phyloP scores from a whole-genome alignment of 2,329 filamentous ascomycete genomes.

The Parastagonospora avenae region DNA sequence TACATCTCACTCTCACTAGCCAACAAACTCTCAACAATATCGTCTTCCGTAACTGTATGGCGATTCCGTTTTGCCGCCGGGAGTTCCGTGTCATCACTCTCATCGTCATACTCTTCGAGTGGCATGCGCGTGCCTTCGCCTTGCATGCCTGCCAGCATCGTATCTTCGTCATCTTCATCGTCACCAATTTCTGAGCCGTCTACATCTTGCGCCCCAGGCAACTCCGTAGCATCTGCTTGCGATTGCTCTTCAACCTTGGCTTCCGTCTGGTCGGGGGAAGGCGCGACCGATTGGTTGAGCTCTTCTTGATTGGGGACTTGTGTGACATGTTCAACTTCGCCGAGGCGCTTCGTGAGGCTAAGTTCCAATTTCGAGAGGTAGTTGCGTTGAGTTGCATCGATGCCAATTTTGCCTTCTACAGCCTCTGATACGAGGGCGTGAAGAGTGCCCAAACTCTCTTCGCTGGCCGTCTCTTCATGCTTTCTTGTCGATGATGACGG shows the following conservation, averaged over 20 bases:
- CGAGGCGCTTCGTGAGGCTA: conserved; percentile 59
- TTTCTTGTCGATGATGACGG: conserved; percentile 53
- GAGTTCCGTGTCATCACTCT: conserved; percentile 18
- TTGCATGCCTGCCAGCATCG: conserved; percentile 40
- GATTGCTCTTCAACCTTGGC: conserved; percentile 11
- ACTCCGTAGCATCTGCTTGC: conserved; percentile 18
- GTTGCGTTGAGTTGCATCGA: conserved; percentile 59
- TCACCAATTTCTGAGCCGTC: conserved; percentile 18
- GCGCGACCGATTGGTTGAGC: conserved; percentile 25
- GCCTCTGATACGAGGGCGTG: conserved; percentile 55
- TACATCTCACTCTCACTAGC: conserved; percentile 27
- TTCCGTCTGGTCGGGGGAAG: conserved; percentile 15
- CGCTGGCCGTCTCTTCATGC: conserved; percentile 20
- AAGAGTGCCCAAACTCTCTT: conserved; percentile 37
- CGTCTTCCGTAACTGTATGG: conserved; percentile 33
- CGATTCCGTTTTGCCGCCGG: conserved; percentile 5
- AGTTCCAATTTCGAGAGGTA: conserved; percentile 60
- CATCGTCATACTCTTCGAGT: conserved; percentile 31
- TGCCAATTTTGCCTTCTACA: conserved; percentile 55
- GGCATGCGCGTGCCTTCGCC: conserved; percentile 44
- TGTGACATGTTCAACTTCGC: conserved; percentile 33
- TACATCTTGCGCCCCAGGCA: conserved; percentile 20
- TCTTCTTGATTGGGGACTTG: conserved; percentile 9
- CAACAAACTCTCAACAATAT: conserved; percentile 43
- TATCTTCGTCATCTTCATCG: conserved; percentile 38